Conservation (phyloP, 169 alveolate genomes). For the Hepatocystis sp. region DNA sequence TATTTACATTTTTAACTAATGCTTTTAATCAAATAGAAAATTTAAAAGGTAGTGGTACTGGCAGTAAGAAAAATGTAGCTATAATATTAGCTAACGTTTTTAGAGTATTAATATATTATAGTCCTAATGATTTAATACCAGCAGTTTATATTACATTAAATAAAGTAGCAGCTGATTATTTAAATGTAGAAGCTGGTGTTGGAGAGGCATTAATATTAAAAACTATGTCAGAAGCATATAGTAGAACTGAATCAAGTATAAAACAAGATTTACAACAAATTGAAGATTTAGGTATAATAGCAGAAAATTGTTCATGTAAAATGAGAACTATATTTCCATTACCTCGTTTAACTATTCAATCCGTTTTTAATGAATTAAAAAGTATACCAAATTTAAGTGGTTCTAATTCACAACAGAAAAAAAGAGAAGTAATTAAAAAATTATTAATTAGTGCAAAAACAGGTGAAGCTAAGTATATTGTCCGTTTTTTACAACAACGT, state of each 20-base stretch:
- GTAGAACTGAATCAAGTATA: conserved; percentile 91
- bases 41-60: conserved; percentile 90
- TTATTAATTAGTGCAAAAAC: conserved; percentile 93
- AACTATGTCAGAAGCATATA: conserved; percentile 96
- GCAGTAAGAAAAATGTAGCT: conserved; percentile 88
- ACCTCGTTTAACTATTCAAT: conserved; percentile 89
- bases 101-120: conserved; percentile 86
- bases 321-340: conserved; percentile 89
- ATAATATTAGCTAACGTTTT: conserved; percentile 87
- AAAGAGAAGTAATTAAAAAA: conserved; percentile 88
- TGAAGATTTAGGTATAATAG: conserved; percentile 95
- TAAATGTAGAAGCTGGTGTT: conserved; percentile 96
- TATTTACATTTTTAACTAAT: conserved; percentile 83
- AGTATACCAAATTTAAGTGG: conserved; percentile 83
- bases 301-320: conserved; percentile 89
- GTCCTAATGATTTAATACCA: conserved; percentile 88
- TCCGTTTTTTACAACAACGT: conserved; percentile 95
- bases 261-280: conserved; percentile 91
- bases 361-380: conserved; percentile 82
- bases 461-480: conserved; percentile 95
- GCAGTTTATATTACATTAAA: conserved; percentile 88
- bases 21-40: conserved; percentile 88
- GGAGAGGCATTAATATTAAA: conserved; percentile 95
- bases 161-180: conserved; percentile 96
- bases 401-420: conserved; percentile 81